Percentiles rank a stretch among this genome's conserved stretches.
These are phyloP conservation scores for Alternaria ethzedia DNA, from an alignment of 2,329 filamentous ascomycete genomes.

Conservation along the genomic window DNA sequence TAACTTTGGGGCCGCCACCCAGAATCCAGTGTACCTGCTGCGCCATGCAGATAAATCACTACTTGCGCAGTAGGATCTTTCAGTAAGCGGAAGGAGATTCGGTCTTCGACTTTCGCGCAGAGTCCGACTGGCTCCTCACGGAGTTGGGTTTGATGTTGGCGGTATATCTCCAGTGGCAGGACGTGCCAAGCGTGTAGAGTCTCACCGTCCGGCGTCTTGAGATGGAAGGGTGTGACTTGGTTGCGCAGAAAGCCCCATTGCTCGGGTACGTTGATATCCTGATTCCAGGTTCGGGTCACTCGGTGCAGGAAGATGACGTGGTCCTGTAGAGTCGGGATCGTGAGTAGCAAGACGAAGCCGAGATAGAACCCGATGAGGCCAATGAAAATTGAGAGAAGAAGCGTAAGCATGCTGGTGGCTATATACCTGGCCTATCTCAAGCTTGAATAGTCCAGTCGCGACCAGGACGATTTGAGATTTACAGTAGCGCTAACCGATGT, in stretches of 20 bases:
- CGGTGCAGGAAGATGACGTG: slow-evolving; percentile 65
- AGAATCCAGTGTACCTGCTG: slow-evolving; percentile 63
- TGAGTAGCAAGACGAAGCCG: slow-evolving; percentile 56
- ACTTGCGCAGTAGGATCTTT: slow-evolving; percentile 67
- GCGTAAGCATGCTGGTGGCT: slow-evolving; percentile 24
- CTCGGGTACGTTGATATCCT: slow-evolving; percentile 58
- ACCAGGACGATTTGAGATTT: neutral
- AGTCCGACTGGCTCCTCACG: slow-evolving; percentile 54
- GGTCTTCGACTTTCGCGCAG: slow-evolving; percentile 61
- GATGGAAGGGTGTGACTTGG: slow-evolving; percentile 58
- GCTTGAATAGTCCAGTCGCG: neutral
- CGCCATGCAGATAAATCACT: slow-evolving; percentile 68
- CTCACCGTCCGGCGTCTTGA: slow-evolving; percentile 51
- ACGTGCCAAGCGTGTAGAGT: slow-evolving; percentile 59
- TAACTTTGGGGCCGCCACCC: slow-evolving; percentile 64
- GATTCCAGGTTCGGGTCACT: slow-evolving; percentile 62
- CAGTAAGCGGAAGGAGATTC: slow-evolving; percentile 67
- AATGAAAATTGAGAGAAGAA: slow-evolving; percentile 27
- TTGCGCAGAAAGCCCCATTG: slow-evolving; percentile 57
- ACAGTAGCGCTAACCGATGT: neutral
- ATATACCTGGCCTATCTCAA: neutral
- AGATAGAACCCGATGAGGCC: slow-evolving; percentile 45
- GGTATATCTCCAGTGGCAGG: slow-evolving; percentile 56
- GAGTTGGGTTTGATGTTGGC: slow-evolving; percentile 51
- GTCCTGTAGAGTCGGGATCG: slow-evolving; percentile 57